phyloP scores from a whole-genome alignment of 768 basidiomycete genomes.

The Paxillus ammoniavirescens region DNA sequence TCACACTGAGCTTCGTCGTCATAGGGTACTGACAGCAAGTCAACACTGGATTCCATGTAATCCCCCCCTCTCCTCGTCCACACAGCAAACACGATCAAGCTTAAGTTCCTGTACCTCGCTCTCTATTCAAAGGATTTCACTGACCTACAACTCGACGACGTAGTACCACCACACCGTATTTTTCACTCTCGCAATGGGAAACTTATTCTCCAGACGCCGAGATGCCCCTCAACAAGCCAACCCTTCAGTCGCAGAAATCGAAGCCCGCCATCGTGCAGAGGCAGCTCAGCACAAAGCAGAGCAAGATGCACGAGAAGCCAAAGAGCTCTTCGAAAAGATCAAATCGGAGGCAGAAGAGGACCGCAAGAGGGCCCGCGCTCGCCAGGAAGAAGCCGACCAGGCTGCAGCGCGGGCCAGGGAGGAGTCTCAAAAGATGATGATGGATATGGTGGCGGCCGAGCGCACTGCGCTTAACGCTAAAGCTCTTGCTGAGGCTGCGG shows the following conservation, averaged over 20 bases:
- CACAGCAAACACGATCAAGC: too few relatives aligned
- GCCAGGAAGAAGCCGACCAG: constrained; percentile 8
- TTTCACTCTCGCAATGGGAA: too few relatives aligned
- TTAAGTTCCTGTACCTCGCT: too few relatives aligned
- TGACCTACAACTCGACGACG: too few relatives aligned
- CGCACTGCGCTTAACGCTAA: neutral
- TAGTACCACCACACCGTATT: too few relatives aligned
- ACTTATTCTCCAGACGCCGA: too few relatives aligned
- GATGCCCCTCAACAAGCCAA: constrained; percentile 6
- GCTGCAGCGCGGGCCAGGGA: constrained; percentile 8
- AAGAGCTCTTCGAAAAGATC: neutral
- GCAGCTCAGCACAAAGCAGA: constrained; percentile 3
- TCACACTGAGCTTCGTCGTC: too few relatives aligned
- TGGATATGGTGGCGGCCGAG: constrained; percentile 6
- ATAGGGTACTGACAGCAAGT: too few relatives aligned
- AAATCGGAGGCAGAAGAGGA: constrained; percentile 5
- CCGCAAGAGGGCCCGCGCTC: neutral
- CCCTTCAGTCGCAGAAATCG: constrained; percentile 9
- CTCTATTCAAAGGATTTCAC: too few relatives aligned
- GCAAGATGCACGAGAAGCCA: constrained; percentile 1
- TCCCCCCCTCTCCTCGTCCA: too few relatives aligned
- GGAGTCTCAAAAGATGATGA: constrained; percentile 4
- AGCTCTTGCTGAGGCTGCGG: constrained; percentile 4
- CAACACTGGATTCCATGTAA: too few relatives aligned
- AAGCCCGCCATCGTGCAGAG: constrained; percentile 5